These are phyloP conservation scores for Cyamopsis tetragonoloba DNA, from an alignment of 306 rosid genomes.

Conservation along the genomic window DNA sequence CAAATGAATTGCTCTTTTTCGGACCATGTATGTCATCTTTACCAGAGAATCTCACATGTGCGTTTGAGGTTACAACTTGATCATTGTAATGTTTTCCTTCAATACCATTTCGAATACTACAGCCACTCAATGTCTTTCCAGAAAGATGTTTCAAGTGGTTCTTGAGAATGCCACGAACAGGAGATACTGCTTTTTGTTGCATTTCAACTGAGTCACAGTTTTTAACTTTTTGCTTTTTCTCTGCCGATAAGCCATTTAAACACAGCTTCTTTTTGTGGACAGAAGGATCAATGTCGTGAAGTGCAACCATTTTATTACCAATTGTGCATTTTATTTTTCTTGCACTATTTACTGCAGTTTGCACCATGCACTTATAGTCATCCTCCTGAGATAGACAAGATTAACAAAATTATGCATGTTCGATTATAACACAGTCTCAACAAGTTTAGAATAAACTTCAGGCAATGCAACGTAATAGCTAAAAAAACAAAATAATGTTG, in stretches of 20 bases:
- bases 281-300: slow-evolving; percentile 33
- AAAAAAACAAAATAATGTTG: too few relatives aligned
- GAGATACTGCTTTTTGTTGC: slow-evolving; percentile 39
- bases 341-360: slow-evolving; percentile 35
- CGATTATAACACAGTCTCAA: slow-evolving; percentile 5
- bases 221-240: slow-evolving; percentile 39
- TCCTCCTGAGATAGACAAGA: slow-evolving; percentile 48
- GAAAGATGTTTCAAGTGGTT: slow-evolving; percentile 35
- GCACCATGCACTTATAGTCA: slow-evolving; percentile 40
- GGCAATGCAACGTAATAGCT: background rate
- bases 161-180: slow-evolving; percentile 57
- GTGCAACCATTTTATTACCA: slow-evolving; percentile 36
- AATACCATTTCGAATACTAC: slow-evolving; percentile 28
- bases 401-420: slow-evolving; percentile 19
- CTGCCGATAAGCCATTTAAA: slow-evolving; percentile 36
- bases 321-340: slow-evolving; percentile 40
- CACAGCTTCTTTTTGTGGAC: slow-evolving; percentile 41
- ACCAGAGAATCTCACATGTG: slow-evolving; percentile 52
- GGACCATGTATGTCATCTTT: slow-evolving; percentile 54
- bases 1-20: slow-evolving; percentile 35
- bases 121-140: slow-evolving; percentile 41
- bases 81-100: slow-evolving; percentile 34
- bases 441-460: slow-evolving; percentile 7
- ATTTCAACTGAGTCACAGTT: slow-evolving; percentile 26
- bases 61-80: slow-evolving; percentile 35